Base-by-base conservation (phyloP, 148 eudicot species). In the Vaccinium darrowii region DNA sequence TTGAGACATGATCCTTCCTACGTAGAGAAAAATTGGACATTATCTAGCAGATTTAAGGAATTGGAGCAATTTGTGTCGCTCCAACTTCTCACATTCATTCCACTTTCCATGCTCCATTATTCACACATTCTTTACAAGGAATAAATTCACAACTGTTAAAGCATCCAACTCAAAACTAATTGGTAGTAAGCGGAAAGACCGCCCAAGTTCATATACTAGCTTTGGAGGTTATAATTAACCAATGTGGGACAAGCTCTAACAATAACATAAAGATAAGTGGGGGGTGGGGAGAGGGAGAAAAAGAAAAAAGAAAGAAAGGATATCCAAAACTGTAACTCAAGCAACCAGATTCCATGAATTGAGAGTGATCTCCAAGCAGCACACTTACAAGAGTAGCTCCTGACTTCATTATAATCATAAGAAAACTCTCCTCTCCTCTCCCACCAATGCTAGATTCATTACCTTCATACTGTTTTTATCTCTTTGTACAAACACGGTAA, bases 261-360 rank as follows among this genome's bases (percentile, higher is more conserved):
- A 39, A 39, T 52, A 19, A 14, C 18, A 39, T 23, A 8, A 51
- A 78, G 50, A 25, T 19, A 78, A 14, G 1, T 23, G 25, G 39
- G 25, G n/a, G 33, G 27, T 19, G 25, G n/a, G 33, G 19, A 8
- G 19, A 30, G 23, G 15, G 49, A 23, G n/a, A 10, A 30, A 30
- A 30, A 30, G 33, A 78, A 78, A 8, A 36, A 78, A 30, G 14
- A 49, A 43, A 2, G 23, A 49, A 47, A 50, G 36, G 60, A 76
- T 6, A 50, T 76, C 56, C 9, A 78, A 9, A 78, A 23, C 52
- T 23, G 5, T 78, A 52, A 78, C 80, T 23, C 39, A 23, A 78
- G 63, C n/a, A 78, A 52, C 62, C 43, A 78, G 27, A 47, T 76
- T 76, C 79, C 25, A 78, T 39, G 30, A 52, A 78, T 4, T n/a